Percentiles rank a stretch among this genome's conserved stretches.
phyloP scores from a whole-genome alignment of 2,329 filamentous ascomycete species.

The Tympanopsis confertula region DNA sequence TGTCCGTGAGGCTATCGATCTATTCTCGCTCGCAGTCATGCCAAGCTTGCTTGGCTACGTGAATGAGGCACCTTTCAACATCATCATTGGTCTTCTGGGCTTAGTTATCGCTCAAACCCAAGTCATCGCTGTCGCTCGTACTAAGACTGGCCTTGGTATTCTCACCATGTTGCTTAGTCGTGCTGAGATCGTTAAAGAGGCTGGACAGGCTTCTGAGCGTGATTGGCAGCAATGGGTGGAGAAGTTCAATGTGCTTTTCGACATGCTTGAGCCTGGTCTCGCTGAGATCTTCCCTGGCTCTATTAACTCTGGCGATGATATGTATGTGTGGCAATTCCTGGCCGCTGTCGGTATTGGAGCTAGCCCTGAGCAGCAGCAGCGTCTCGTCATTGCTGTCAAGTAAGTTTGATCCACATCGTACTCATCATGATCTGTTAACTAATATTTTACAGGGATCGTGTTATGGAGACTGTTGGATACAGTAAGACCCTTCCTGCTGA shows the following conservation, averaged over 20 bases:
- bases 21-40: conserved; percentile 82
- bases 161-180: conserved; percentile 90
- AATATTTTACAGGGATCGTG: conserved; percentile 46
- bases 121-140: conserved; percentile 72
- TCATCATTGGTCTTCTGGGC: conserved; percentile 80
- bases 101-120: conserved; percentile 69
- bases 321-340: conserved; percentile 96
- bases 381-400: conserved; percentile 89
- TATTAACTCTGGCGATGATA: conserved; percentile 82
- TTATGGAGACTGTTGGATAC: conserved; percentile 85
- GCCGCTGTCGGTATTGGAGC: conserved; percentile 90
- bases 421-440: neutral
- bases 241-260: conserved; percentile 79
- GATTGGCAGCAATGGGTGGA: conserved; percentile 74
- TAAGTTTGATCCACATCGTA: neutral
- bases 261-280: conserved; percentile 71
- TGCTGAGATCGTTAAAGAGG: conserved; percentile 84
- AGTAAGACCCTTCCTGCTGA: conserved; percentile 81
- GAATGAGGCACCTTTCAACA: conserved; percentile 79
- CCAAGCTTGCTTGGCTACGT: conserved; percentile 81
- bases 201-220: conserved; percentile 54
- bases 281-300: conserved; percentile 80
- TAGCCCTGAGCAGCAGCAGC: conserved; percentile 86
- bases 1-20: conserved; percentile 81
- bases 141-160: conserved; percentile 77